A percentile compares a stretch with the other conserved stretches of the same genome.
These are phyloP conservation scores for Suillus tomentosus DNA, from an alignment of 768 basidiomycete genomes.

Conservation along the genomic window DNA sequence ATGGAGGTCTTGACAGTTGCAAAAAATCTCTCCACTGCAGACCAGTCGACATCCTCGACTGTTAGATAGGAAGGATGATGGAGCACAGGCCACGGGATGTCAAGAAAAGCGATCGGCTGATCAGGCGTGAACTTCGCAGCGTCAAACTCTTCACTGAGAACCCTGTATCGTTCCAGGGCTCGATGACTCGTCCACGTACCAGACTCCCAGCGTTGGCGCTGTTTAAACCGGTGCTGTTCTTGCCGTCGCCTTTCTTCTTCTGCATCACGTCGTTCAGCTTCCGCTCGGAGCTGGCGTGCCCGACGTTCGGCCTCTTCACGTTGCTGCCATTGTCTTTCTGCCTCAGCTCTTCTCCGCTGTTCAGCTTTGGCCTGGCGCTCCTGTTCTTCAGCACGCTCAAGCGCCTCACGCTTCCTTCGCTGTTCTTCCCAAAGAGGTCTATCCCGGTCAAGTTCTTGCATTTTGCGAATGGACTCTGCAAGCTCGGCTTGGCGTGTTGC, in stretches of 20 bases:
- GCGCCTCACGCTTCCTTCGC: conserved; percentile 45
- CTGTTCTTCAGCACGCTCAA: conserved; percentile 47
- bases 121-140: conserved; percentile 52
- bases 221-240: conserved; percentile 44
- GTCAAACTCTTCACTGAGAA: conserved; percentile 65
- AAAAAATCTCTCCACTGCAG: conserved; percentile 73
- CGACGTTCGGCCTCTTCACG: conserved; percentile 30
- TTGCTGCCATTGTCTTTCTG: conserved; percentile 24
- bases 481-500: conserved; percentile 44
- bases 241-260: conserved; percentile 42
- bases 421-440: conserved; percentile 61
- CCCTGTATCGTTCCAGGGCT: conserved; percentile 71
- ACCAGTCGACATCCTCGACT: conserved; percentile 71
- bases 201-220: conserved; percentile 54
- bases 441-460: conserved; percentile 68
- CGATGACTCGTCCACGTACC: conserved; percentile 65
- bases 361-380: conserved; percentile 39
- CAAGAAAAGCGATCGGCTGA: conserved; percentile 57
- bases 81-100: conserved; percentile 78
- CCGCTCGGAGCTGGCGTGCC: conserved; percentile 23
- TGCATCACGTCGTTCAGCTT: conserved; percentile 32
- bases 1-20: conserved; percentile 49
- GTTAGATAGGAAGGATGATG: conserved; percentile 51
- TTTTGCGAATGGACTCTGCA: conserved; percentile 65
- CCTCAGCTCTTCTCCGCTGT: conserved; percentile 34